phyloP scores from a whole-genome alignment of 73 alveolate species.

The Tetrahymena thermophila region DNA sequence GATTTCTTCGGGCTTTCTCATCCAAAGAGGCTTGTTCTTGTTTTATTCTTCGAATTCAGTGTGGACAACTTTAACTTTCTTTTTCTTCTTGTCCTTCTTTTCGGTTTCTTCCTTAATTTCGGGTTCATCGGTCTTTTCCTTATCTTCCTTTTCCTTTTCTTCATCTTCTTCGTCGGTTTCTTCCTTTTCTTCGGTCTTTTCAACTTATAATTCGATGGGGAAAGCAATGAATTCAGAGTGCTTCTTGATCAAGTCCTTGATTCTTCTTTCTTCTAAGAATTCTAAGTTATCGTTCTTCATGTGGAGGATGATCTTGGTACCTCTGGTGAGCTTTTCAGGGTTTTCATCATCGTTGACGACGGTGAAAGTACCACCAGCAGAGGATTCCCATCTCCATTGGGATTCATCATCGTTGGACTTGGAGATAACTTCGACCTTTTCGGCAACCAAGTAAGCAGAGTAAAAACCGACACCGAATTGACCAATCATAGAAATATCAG shows the following conservation, averaged over 20 bases:
- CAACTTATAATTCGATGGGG: constrained; percentile 96
- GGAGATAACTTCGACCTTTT: constrained; percentile 91
- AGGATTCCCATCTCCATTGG: constrained; percentile 98
- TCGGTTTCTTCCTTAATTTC: constrained; percentile 83
- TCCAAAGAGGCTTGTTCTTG: constrained; percentile 99
- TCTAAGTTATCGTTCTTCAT: constrained; percentile 98
- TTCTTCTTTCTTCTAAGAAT: constrained; percentile 93
- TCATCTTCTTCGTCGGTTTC: constrained; percentile 92
- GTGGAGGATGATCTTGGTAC: constrained; percentile 91
- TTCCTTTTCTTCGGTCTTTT: constrained; percentile 96
- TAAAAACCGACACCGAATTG: constrained; percentile 99
- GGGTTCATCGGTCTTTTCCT: constrained; percentile 76
- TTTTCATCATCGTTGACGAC: constrained; percentile 77
- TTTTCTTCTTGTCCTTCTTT: constrained; percentile 86
- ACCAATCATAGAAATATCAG: constrained; percentile 98
- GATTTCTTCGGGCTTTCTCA: constrained; percentile 95
- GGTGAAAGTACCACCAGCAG: constrained; percentile 96
- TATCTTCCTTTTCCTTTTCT: constrained; percentile 86
- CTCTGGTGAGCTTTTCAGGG: constrained; percentile 84
- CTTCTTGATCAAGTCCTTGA: constrained; percentile 96
- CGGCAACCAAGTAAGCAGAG: constrained; percentile 98
- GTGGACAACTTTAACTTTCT: constrained; percentile 97
- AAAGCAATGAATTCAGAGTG: constrained; percentile 98
- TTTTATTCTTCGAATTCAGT: constrained; percentile 97
- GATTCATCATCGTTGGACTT: constrained; percentile 85